Evolutionary conservation across 805 yeast species (phyloP).

Genomic region (Lachancea kluyveri): DNA sequence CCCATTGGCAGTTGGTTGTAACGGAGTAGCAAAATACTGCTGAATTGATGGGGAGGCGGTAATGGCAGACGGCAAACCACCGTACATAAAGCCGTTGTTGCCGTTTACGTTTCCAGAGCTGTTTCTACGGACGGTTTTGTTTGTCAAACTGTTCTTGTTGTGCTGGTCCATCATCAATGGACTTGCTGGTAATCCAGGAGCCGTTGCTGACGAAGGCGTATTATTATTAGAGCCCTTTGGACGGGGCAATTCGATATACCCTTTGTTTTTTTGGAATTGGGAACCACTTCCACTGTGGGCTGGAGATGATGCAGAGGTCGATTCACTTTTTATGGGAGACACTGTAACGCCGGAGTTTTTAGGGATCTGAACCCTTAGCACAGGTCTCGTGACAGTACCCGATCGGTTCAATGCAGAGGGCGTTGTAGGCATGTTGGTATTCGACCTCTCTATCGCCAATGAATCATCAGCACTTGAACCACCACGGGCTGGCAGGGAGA

Average conservation of each 20-base stretch:
- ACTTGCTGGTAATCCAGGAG: too few species aligned
- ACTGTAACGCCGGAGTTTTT: conserved; percentile 32
- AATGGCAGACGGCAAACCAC: conserved; percentile 25
- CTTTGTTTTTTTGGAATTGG: conserved; percentile 5
- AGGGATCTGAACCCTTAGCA: conserved; percentile 62
- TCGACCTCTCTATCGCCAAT: too few species aligned
- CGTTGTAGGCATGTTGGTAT: too few species aligned
- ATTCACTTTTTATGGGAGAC: conserved; percentile 26
- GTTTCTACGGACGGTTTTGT: too few species aligned
- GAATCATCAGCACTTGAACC: too few species aligned
- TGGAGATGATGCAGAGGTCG: conserved; percentile 41
- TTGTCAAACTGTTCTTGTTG: conserved; percentile 2
- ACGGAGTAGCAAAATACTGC: conserved; percentile 31
- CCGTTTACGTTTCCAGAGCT: too few species aligned
- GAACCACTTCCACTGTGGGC: conserved; percentile 25
- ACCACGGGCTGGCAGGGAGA: too few species aligned
- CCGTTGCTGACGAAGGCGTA: conserved; percentile 3
- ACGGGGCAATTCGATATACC: conserved; percentile 8
- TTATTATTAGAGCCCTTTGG: conserved; percentile 4
- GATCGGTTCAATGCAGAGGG: too few species aligned
- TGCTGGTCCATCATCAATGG: conserved; percentile 1
- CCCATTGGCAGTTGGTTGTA: conserved; percentile 23
- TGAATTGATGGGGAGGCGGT: conserved; percentile 27
- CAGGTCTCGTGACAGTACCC: conserved; percentile 47
- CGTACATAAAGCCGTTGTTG: conserved; percentile 9